phyloP scores from a whole-genome alignment of 73 alveolate species.

The Paramecium bursaria region DNA sequence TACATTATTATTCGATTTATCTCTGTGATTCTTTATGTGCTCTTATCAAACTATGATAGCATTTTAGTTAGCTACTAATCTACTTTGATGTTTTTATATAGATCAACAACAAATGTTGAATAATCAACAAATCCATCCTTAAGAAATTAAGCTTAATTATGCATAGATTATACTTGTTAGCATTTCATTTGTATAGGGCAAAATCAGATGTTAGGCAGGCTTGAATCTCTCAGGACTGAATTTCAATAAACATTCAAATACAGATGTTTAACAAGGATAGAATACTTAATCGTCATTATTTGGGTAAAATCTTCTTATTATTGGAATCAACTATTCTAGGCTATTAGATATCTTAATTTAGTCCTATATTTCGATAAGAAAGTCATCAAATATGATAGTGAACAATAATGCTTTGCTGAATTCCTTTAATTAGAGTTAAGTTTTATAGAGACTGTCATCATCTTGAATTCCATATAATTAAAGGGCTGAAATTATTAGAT shows the following conservation, averaged over 20 bases:
- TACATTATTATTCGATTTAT: no score
- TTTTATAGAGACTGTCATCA: constrained; percentile 35
- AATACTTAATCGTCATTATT: constrained; percentile 1
- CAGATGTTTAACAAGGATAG: constrained; percentile 16
- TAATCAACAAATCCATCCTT: no score
- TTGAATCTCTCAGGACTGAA: constrained; percentile 17
- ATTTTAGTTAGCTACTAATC: no score
- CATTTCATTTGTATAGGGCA: constrained; percentile 42
- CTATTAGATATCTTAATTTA: neutral
- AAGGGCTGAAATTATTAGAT: neutral
- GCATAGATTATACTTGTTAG: constrained; percentile 32
- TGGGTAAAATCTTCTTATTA: constrained; percentile 8
- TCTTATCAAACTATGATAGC: no score
- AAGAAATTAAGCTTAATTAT: no score
- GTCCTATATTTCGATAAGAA: neutral
- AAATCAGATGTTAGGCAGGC: neutral
- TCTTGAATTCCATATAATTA: constrained; percentile 6
- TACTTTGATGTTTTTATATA: no score
- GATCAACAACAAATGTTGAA: no score
- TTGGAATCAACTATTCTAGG: neutral
- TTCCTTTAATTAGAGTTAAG: neutral
- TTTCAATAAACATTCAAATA: constrained; percentile 35
- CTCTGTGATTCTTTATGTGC: no score
- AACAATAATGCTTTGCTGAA: constrained; percentile 23
- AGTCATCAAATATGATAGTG: constrained; percentile 6